phyloP scores from a whole-genome alignment of 2,329 filamentous ascomycete species.

The Fusarium stilboides region DNA sequence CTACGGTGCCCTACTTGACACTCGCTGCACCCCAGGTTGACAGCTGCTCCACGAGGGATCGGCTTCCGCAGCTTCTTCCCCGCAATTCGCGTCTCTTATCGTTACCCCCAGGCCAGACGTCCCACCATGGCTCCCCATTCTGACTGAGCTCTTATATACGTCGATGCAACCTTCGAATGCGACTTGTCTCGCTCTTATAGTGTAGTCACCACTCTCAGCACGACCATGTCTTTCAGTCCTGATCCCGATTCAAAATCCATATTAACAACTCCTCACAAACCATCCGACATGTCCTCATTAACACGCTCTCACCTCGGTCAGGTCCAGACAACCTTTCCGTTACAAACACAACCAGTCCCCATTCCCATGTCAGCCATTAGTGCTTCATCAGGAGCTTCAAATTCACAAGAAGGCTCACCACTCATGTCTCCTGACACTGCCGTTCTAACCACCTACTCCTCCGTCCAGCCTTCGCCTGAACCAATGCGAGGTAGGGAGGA shows the following conservation, averaged over 20 bases:
- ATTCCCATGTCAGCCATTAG: slow-evolving; percentile 69
- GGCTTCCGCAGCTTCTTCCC: slow-evolving; percentile 48
- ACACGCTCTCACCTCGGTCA: slow-evolving; percentile 60
- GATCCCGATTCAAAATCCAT: slow-evolving; percentile 46
- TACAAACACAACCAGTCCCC: slow-evolving; percentile 56
- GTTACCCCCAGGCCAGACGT: slow-evolving; percentile 49
- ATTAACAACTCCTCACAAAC: slow-evolving; percentile 41
- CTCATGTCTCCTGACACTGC: slow-evolving; percentile 69
- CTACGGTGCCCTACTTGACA: slow-evolving; percentile 34
- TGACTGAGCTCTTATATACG: slow-evolving; percentile 57
- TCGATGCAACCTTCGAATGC: slow-evolving; percentile 54
- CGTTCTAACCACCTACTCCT: slow-evolving; percentile 71
- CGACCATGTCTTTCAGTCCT: slow-evolving; percentile 47
- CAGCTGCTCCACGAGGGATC: slow-evolving; percentile 48
- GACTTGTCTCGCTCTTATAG: slow-evolving; percentile 45
- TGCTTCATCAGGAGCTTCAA: slow-evolving; percentile 70
- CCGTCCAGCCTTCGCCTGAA: slow-evolving; percentile 78
- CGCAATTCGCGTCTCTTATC: slow-evolving; percentile 44
- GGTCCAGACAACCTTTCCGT: slow-evolving; percentile 63
- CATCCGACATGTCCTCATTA: slow-evolving; percentile 61
- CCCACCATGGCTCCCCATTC: slow-evolving; percentile 56
- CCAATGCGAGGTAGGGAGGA: slow-evolving; percentile 69
- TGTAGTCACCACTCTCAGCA: slow-evolving; percentile 44
- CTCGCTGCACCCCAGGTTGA: slow-evolving; percentile 49
- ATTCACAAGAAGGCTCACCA: slow-evolving; percentile 70